Evolutionary conservation across 441 rosid genomes (phyloP).

Genomic region (Populus hybrid): DNA sequence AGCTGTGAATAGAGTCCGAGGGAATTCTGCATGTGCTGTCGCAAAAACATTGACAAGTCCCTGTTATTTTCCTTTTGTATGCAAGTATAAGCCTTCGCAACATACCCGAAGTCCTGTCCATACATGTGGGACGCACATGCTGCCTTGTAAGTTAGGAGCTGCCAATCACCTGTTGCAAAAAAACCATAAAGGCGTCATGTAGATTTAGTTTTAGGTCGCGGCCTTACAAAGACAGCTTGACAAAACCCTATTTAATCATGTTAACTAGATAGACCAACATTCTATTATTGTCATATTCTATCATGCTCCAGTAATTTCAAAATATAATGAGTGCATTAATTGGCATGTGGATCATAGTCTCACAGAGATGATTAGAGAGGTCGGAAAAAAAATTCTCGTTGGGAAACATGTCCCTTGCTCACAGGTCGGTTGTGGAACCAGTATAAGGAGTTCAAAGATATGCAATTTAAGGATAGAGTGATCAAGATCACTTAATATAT

Average conservation of each 20-base stretch:
- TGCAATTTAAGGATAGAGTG: background rate
- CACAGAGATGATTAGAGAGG: background rate
- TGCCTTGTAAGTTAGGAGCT: constrained; percentile 65
- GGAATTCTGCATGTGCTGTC: constrained; percentile 17
- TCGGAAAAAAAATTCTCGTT: background rate
- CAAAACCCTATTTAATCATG: background rate
- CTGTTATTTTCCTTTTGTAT: constrained; percentile 30
- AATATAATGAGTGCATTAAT: background rate
- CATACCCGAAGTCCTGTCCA: constrained; percentile 53
- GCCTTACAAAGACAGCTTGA: background rate
- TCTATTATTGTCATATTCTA: background rate
- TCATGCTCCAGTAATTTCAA: background rate
- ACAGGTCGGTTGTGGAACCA: background rate
- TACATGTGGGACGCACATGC: constrained; percentile 73
- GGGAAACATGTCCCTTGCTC: background rate
- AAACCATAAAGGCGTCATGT: background rate
- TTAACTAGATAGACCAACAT: background rate
- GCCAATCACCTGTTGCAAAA: constrained; percentile 41
- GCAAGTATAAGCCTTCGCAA: constrained; percentile 28
- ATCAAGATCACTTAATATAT: background rate
- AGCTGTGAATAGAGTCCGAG: constrained; percentile 14
- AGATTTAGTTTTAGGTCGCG: background rate
- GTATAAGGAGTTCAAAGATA: background rate
- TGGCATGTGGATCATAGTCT: background rate
- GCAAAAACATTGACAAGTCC: constrained; percentile 24